Conservation (phyloP, 202 grass and related monocot species). For the Zizania palustris region DNA sequence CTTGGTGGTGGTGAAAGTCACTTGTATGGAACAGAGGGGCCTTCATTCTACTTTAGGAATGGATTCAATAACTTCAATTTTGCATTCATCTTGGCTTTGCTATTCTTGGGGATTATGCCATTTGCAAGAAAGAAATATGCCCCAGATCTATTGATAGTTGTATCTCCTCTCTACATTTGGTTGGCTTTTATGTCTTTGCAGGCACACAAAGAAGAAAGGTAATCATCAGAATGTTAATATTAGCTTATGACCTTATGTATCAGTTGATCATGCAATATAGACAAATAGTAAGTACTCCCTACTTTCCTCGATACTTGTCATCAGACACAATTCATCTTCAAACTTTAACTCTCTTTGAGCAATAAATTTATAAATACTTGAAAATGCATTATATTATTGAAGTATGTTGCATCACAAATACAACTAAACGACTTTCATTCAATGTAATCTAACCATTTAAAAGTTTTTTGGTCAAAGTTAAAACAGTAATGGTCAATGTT, state of each 20-base stretch:
- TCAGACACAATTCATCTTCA: no score
- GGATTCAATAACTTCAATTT: constrained; percentile 99
- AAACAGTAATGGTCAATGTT: no score
- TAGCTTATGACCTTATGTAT: neutral
- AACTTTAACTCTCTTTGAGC: no score
- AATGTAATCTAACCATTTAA: no score
- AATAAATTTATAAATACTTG: no score
- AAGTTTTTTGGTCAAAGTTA: no score
- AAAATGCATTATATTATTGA: no score
- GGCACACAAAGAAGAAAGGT: constrained; percentile 99
- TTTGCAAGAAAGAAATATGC: constrained; percentile 80
- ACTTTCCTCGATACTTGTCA: no score
- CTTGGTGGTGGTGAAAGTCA: constrained; percentile 95
- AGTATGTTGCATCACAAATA: no score
- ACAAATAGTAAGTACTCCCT: no score
- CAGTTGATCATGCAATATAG: constrained; percentile 19
- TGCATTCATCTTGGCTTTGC: constrained; percentile 74
- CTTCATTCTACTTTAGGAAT: constrained; percentile 87
- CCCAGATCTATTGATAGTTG: constrained; percentile 78
- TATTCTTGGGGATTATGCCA: constrained; percentile 68
- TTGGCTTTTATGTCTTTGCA: constrained; percentile 96
- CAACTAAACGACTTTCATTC: no score
- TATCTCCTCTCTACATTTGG: constrained; percentile 95
- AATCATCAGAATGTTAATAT: constrained; percentile 28
- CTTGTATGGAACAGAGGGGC: constrained; percentile 87